Base-by-base conservation (phyloP, 2,329 filamentous ascomycete genomes). In the Claviceps pazoutovae region DNA sequence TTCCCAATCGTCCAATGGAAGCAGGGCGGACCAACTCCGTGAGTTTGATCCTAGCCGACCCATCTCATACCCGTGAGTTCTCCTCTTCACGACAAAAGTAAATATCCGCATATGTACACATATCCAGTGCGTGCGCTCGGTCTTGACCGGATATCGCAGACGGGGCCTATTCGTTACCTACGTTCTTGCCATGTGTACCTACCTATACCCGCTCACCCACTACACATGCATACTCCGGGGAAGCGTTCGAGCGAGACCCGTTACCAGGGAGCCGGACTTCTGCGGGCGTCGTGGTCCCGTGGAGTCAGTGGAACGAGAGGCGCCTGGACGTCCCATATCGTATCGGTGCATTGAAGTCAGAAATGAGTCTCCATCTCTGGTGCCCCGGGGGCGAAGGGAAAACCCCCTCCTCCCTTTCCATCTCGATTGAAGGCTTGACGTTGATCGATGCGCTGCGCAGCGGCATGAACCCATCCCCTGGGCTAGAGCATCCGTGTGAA, bases 221-320 rank as follows among this genome's bases (percentile, higher is more conserved):
- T 42, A 19, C 13, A 17, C 5, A 23, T 44, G 37, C 13, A 23
- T 44, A 45, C 38, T 45, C 41, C 30, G 30, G 44, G 52, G 30
- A 48, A 34, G 34, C 30, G 36, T 39, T 21, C 39, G 39, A 44
- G 21, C 42, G 23, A 38, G 41, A 46, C 45, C 39, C 49, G 34
- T 49, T 34, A 34, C 39, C 52, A 48, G 41, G 49, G 52, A 51
- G 42, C 21, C 34, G 34, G 49, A 49, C 45, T 42, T 41, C 41
- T 37, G 39, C 46, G 26, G 30, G 46, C 34, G 9, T 49, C 48
- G 17, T 21, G 21, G 21, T 21, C 21, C 21, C 21, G 21, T 14
- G 38, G 38, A 34, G 19, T 23, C 26, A 30, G 49, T 41, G 41
- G 44, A 39, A 37, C 17, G 34, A 47, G n/a, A 43, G 30, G 38